Evolutionary conservation across 2,329 filamentous ascomycete species (phyloP), one percentile per base, ranked within the genome.

Genomic region (Volutella citrinella): DNA sequence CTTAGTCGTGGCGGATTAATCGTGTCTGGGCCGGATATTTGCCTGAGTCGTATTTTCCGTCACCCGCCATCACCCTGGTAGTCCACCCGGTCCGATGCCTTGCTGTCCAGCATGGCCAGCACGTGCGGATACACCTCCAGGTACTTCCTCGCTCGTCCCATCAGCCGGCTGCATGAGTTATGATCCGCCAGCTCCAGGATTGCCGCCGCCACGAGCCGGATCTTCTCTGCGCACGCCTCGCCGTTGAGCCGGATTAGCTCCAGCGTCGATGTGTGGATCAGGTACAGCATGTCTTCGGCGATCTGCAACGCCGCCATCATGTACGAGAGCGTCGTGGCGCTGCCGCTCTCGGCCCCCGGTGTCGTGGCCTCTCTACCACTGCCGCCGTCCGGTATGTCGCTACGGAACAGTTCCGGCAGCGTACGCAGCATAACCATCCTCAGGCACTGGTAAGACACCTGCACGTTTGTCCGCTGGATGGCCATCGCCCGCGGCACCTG

Each of bases 211-310:
- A 25, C 23, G 10, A n/a, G 23, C 16, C 23, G 23, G 16, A 25
- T 25, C 16, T 25, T 25, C 23, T 25, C 23, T n/a, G 23, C 16
- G 12, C 23, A 25, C 23, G 23, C n/a, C 23, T 25, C 23, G 23
- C 23, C 23, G 23, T 25, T 25, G 7, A 25, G 23, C 10, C 23
- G 23, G 16, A 25, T n/a, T n/a, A n/a, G 13, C n/a, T 25, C 23
- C n/a, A 25, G n/a, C 16, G n/a, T 15, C 16, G 23, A 25, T n/a
- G 23, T 25, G 23, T 25, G 23, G 23, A 25, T 25, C 13, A 25
- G n/a, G 16, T 25, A 25, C 23, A 25, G 23, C 23, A 25, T 25
- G 23, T 25, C 23, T 25, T 25, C 23, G 23, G 23, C 23, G 16
- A 25, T 25, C 11, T 25, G 23, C 23, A 25, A 25, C 16, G 23